phyloP scores from a whole-genome alignment of 371 early-diverging fungal species.

The Funneliformis caledonium region DNA sequence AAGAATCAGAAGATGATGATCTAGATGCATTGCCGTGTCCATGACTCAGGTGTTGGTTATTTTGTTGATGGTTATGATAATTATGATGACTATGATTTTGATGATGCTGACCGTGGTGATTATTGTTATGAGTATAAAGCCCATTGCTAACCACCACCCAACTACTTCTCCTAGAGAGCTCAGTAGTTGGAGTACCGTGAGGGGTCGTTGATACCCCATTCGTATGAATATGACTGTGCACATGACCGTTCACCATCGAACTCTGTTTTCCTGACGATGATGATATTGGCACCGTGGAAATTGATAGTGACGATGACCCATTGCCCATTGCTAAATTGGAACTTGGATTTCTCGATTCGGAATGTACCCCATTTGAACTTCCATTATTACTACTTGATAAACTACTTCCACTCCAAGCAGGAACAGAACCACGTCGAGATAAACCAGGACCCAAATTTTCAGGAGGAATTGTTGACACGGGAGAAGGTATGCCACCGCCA shows the following conservation, averaged over 20 bases:
- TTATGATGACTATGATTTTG: conserved; percentile 17
- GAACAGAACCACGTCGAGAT: conserved; percentile 21
- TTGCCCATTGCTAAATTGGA: conserved; percentile 8
- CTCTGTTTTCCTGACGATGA: neutral
- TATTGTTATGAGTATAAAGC: neutral
- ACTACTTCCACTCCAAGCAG: conserved; percentile 39
- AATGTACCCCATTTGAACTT: neutral
- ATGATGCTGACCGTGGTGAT: neutral
- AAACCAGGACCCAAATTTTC: conserved; percentile 8
- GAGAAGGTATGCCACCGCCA: neutral
- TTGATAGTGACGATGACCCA: conserved; percentile 4
- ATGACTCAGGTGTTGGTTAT: neutral
- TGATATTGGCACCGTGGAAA: neutral
- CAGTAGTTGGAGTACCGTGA: neutral
- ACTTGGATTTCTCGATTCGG: conserved; percentile 5
- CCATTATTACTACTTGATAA: conserved; percentile 26
- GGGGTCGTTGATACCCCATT: neutral
- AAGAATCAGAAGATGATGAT: conserved; percentile 37
- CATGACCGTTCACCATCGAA: conserved; percentile 13
- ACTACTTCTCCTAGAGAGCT: conserved; percentile 20
- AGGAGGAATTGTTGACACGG: conserved; percentile 13
- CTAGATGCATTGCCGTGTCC: conserved; percentile 25
- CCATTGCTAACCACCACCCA: conserved; percentile 28
- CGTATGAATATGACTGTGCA: neutral
- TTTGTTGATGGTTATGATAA: neutral